Evolutionary conservation across 2,329 filamentous ascomycete species (phyloP).

Genomic region (Aspergillus transmontanensis): DNA sequence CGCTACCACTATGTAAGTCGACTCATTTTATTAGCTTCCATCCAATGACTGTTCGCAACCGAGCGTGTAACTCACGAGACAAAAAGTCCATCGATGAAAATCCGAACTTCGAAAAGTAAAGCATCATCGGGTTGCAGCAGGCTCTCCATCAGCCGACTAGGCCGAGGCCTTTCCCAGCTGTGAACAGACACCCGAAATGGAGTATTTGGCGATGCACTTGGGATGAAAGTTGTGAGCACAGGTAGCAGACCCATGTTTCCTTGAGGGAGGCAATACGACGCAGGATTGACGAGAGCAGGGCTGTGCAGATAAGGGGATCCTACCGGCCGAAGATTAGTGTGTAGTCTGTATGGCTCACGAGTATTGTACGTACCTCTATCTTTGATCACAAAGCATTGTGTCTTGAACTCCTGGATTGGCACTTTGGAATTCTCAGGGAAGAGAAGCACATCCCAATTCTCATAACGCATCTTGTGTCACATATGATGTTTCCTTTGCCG

Average conservation of each 20-base stretch:
- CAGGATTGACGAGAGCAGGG: slow-evolving; percentile 40
- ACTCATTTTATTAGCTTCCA: background rate
- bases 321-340: slow-evolving; percentile 24
- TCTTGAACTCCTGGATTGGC: slow-evolving; percentile 81
- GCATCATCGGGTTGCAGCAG: slow-evolving; percentile 60
- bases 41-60: background rate
- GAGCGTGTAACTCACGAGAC: slow-evolving; percentile 56
- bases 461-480: slow-evolving; percentile 69
- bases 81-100: slow-evolving; percentile 69
- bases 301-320: slow-evolving; percentile 58
- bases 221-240: slow-evolving; percentile 71
- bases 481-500: slow-evolving; percentile 26
- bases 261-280: slow-evolving; percentile 26
- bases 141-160: slow-evolving; percentile 60
- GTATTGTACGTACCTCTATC: slow-evolving; percentile 46
- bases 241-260: slow-evolving; percentile 53
- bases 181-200: slow-evolving; percentile 75
- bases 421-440: slow-evolving; percentile 70
- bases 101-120: slow-evolving; percentile 65
- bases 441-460: slow-evolving; percentile 83
- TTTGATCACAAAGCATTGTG: slow-evolving; percentile 69
- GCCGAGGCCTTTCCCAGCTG: slow-evolving; percentile 66
- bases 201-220: slow-evolving; percentile 60
- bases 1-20: slow-evolving; percentile 51
- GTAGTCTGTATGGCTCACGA: slow-evolving; percentile 1